A percentile compares a stretch with the other conserved stretches of the same genome.
Conservation (phyloP, 2,329 filamentous ascomycete genomes). For the Rasamsonia emersonii region DNA sequence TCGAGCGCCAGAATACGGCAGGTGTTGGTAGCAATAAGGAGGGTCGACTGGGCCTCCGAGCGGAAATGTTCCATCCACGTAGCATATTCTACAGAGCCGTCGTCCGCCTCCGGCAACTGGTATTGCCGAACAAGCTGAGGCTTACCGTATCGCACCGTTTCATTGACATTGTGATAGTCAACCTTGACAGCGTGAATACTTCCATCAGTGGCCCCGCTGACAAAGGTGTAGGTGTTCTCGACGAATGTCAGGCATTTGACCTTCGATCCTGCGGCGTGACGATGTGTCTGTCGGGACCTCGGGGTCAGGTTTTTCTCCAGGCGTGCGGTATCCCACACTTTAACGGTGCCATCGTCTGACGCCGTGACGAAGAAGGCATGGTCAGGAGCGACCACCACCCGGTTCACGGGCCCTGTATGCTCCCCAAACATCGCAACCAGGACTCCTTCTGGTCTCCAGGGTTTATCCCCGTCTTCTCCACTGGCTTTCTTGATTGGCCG, state of each 20-base stretch:
- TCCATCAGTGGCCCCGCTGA: constrained; percentile 83
- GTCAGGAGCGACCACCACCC: constrained; percentile 75
- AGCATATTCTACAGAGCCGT: constrained; percentile 57
- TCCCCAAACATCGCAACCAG: constrained; percentile 85
- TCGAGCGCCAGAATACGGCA: constrained; percentile 80
- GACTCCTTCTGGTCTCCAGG: constrained; percentile 76
- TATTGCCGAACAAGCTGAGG: constrained; percentile 70
- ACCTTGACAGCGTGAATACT: constrained; percentile 84
- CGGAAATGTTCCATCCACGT: constrained; percentile 92
- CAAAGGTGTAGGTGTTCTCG: constrained; percentile 86
- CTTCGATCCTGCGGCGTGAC: constrained; percentile 59
- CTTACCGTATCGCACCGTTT: constrained; percentile 65
- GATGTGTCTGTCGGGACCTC: constrained; percentile 77
- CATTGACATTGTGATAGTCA: constrained; percentile 52
- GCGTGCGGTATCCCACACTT: constrained; percentile 84
- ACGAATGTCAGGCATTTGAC: constrained; percentile 83
- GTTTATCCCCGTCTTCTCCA: constrained; percentile 47
- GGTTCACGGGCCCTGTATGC: constrained; percentile 72
- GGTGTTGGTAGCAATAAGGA: constrained; percentile 77
- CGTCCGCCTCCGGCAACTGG: constrained; percentile 46
- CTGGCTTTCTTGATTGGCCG: constrained; percentile 47
- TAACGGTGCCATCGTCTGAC: constrained; percentile 83
- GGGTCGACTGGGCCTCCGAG: constrained; percentile 67
- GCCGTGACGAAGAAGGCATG: constrained; percentile 92
- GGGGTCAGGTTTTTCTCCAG: constrained; percentile 87